A percentile compares a stretch with the other conserved stretches of the same genome.
Conservation (phyloP, 805 yeast species). For the Teunomyces pallodes region DNA sequence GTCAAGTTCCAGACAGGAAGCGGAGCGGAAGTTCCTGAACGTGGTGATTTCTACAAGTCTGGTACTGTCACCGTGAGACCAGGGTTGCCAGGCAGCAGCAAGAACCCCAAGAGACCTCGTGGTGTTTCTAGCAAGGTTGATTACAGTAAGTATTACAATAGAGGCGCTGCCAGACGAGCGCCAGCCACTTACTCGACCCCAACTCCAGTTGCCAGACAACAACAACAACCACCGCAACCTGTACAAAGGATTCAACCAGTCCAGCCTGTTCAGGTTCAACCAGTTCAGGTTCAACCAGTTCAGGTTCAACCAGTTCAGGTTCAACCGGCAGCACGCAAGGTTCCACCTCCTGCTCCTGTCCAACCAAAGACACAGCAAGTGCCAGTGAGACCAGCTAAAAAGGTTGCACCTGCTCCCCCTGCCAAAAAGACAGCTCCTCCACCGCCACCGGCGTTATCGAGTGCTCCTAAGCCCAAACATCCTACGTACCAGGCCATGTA, state of each 20-base stretch:
- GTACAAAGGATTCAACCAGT: conserved; percentile 22
- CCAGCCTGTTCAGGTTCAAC: conserved; percentile 19
- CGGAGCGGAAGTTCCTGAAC: conserved; percentile 51
- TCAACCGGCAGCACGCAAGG: conserved; percentile 8
- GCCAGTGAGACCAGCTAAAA: conserved; percentile 28
- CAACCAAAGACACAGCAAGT: conserved; percentile 12
- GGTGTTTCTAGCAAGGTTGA: conserved; percentile 42
- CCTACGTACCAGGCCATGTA: conserved; percentile 85
- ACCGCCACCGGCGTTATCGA: conserved; percentile 48
- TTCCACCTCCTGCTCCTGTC: conserved; percentile 13
- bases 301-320: conserved; percentile 6
- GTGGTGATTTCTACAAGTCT: conserved; percentile 81
- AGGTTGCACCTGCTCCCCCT: conserved; percentile 65
- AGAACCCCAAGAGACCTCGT: conserved; percentile 74
- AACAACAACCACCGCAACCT: conserved; percentile 12
- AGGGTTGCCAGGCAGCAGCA: conserved; percentile 73
- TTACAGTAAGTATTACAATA: conserved; percentile 41
- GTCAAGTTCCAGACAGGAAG: conserved; percentile 67
- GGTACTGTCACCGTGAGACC: conserved; percentile 77
- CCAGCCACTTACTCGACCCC: conserved; percentile 11
- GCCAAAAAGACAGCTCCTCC: conserved; percentile 35
- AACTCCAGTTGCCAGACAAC: conserved; percentile 14
- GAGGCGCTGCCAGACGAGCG: conserved; percentile 20
- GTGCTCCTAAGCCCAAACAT: conserved; percentile 53
- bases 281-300: conserved; percentile 9